Base-by-base conservation (phyloP, 768 basidiomycete species). In the Dentipellis fragilis region DNA sequence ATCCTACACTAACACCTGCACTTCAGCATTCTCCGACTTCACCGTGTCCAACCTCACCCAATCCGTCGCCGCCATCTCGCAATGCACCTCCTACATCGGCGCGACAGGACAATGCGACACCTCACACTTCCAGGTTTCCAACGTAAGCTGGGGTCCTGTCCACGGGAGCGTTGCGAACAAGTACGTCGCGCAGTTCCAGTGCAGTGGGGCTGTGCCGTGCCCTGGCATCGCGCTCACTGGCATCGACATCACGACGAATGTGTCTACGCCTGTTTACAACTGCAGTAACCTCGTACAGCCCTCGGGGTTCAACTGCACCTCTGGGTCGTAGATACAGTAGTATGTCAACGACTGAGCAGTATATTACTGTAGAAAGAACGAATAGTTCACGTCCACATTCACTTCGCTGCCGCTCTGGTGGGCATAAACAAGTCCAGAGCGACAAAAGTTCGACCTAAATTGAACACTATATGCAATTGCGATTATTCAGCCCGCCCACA, bases 101-200 rank as follows among this genome's bases (percentile, higher is more conserved):
- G 67, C 67, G 11, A 67, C 67, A 8, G 70, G 67, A 10, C 63
- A 59, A 19, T 71, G 70, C 57, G 68, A 70, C 57, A 69, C 69
- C 4, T 68, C 67, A 2, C 64, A 63, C n/a, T 66, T 71, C 59
- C 67, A 69, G 56, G 61, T 71, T 19, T 67, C 67, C 11, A 63
- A 70, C 52, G 59, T 71, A 17, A 67, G 66, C 21, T 69, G 69
- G 69, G 67, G 63, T 3, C 64, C 60, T 4, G 61, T 65, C 55
- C 56, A 57, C 1, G 69, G 67, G 21, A 68, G 64, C 34, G 57
- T 67, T 8, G 54, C 57, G 2, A 59, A 64, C 1, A 57, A 56
- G 4, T 63, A 59, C 4, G 51, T 70, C 6, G 68, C 68, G 29
- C 59, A 54, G 22, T 40, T 71, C 34, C 62, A 69, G 54, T 71